phyloP scores from a whole-genome alignment of 192 early-diverging fungal species.

The Mortierella antarctica region DNA sequence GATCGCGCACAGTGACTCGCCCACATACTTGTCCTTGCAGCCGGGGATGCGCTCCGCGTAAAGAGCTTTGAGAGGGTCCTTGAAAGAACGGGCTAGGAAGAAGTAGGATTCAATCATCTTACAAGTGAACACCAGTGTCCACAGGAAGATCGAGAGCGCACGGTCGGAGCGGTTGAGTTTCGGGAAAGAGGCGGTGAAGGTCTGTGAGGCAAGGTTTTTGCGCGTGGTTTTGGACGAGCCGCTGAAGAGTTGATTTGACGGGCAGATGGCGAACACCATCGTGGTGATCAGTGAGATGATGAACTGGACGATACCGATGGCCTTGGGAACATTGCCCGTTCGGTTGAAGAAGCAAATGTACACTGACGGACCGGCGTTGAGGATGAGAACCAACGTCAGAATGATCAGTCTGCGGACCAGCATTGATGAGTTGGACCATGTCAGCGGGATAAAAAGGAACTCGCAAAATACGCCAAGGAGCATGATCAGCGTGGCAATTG shows the following conservation, averaged over 20 bases:
- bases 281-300: constrained; percentile 75
- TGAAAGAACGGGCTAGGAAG: constrained; percentile 84
- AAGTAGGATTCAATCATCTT: constrained; percentile 88
- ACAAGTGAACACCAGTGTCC: constrained; percentile 77
- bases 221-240: constrained; percentile 42
- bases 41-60: constrained; percentile 58
- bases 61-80: constrained; percentile 74
- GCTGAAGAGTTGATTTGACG: constrained; percentile 70
- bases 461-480: constrained; percentile 75
- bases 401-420: constrained; percentile 64
- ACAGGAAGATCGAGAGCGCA: constrained; percentile 74
- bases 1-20: constrained; percentile 67
- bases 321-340: constrained; percentile 59
- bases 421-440: constrained; percentile 64
- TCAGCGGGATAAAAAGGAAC: constrained; percentile 74
- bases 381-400: constrained; percentile 67
- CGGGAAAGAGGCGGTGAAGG: constrained; percentile 82
- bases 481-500: constrained; percentile 74
- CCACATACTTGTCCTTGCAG: constrained; percentile 72
- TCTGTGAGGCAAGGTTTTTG: constrained; percentile 58
- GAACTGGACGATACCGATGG: constrained; percentile 75
- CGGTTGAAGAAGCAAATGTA: constrained; percentile 64
- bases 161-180: constrained; percentile 73
- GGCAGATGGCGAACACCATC: constrained; percentile 73
- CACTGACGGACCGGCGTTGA: constrained; percentile 73